Evolutionary conservation across 106 monocot genomes (phyloP), one percentile per base, ranked within the genome.

Genomic region (Hemerocallis citrina): DNA sequence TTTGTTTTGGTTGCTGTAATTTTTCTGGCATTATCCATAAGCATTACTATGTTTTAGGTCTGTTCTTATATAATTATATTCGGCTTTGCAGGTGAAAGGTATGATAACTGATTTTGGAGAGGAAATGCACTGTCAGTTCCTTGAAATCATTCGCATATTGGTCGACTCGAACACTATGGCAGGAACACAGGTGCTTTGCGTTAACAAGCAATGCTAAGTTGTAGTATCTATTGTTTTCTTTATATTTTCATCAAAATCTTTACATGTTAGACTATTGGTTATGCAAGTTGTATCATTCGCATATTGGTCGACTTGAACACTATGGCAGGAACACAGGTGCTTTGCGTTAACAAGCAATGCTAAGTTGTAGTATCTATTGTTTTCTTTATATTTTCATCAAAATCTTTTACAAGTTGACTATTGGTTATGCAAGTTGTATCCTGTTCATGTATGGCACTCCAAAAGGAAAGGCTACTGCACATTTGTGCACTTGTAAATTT

Each of bases 131-230:
- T 91, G 90, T 34, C 96, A 96, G 58, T 96, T 96, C 67, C 81
- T 88, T 28, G 96, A 96, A 76, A 96, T 96, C 45, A 76, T 96
- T 44, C 96, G 96, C 19, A 91, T 87, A 65, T 69, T 96, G 74
- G 57, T 96, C 57, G 96, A 96, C 67, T 81, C 84, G 9, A 81
- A 77, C 57, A 74, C 78, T 7, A 81, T 74, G 59, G 69, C 91
- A 33, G 87, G 81, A 55, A 55, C 77, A 68, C 91, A 91, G 86
- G 96, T 91, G 19, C 44, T 49, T 51, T n/a, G n/a, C n/a, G n/a
- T 49, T 62, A 25, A 34, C 36, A 34, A 54, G 13, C 15, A 16
- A 4, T 27, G 50, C 25, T 50, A 27, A 25, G 11, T 27, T 27
- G 8, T 25, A 36, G 7, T 22, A 36, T 20, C 21, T n/a, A 35